Conservation (phyloP, 2,329 filamentous ascomycete genomes). For the Arthrobotrys pseudoclavata region DNA sequence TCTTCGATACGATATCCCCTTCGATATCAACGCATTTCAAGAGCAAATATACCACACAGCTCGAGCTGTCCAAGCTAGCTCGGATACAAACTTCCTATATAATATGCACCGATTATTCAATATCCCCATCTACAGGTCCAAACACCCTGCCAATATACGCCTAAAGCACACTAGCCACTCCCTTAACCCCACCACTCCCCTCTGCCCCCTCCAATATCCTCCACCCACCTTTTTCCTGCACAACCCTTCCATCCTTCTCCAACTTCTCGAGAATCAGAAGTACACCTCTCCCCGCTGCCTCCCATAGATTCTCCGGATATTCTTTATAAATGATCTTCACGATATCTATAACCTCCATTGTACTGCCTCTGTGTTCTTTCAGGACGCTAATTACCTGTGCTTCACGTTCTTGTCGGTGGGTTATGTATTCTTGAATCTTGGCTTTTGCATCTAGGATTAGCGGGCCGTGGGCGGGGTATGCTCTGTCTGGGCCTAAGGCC, state of each 20-base stretch:
- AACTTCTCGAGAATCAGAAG: conserved; percentile 85
- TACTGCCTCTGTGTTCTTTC: conserved; percentile 63
- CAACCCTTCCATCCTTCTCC: conserved; percentile 77
- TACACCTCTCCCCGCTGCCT: conserved; percentile 81
- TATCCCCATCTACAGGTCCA: neutral
- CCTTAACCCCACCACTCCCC: conserved; percentile 61
- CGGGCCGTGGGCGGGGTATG: conserved; percentile 89
- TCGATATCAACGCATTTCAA: conserved; percentile 15
- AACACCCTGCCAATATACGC: neutral
- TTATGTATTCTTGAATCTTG: conserved; percentile 85
- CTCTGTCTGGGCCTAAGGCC: conserved; percentile 71
- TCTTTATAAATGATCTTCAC: conserved; percentile 89
- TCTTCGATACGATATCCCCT: neutral
- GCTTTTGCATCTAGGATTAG: conserved; percentile 79
- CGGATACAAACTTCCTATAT: too few relatives aligned
- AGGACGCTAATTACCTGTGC: conserved; percentile 79
- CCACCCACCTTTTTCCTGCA: conserved; percentile 40
- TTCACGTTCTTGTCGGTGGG: conserved; percentile 83
- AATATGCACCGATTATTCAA: too few relatives aligned
- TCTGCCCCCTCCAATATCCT: conserved; percentile 52
- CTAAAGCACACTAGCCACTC: conserved; percentile 54
- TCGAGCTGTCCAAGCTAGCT: neutral
- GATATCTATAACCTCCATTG: conserved; percentile 78
- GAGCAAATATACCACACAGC: conserved; percentile 12
- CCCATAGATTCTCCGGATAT: conserved; percentile 80